phyloP scores from a whole-genome alignment of 148 eudicot species.

The Diospyros lotus region DNA sequence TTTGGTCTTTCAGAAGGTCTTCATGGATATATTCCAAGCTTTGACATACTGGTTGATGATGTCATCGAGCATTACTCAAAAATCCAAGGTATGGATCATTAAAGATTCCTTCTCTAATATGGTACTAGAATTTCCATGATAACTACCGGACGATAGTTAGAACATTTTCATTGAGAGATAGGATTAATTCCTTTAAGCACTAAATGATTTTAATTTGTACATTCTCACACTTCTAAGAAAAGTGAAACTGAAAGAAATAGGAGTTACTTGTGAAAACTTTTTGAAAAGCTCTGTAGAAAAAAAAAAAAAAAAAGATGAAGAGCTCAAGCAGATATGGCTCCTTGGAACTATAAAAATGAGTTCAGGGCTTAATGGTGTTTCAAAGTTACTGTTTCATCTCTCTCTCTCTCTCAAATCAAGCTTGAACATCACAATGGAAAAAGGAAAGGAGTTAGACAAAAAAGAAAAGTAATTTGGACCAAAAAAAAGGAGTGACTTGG shows the following conservation, averaged over 20 bases:
- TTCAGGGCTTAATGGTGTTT: background rate
- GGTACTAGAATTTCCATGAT: background rate
- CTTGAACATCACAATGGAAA: background rate
- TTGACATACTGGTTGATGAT: conserved; percentile 71
- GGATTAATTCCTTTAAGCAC: background rate
- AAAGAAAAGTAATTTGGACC: too few relatives aligned
- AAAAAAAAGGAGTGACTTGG: too few relatives aligned
- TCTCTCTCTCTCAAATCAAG: background rate
- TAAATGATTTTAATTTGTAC: background rate
- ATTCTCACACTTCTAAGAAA: background rate
- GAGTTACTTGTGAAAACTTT: background rate
- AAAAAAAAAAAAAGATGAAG: too few relatives aligned
- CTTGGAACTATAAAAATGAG: background rate
- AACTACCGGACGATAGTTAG: background rate
- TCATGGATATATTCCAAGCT: conserved; percentile 80
- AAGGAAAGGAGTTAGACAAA: too few relatives aligned
- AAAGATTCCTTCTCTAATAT: background rate
- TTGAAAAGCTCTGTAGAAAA: background rate
- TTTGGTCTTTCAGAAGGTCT: conserved; percentile 99
- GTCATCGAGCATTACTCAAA: conserved; percentile 79
- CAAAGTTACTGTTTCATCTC: background rate
- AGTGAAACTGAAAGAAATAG: conserved; percentile 1
- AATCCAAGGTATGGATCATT: conserved; percentile 51
- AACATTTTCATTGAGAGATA: background rate
- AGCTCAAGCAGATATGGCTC: background rate